phyloP scores from a whole-genome alignment of 169 alveolate genomes.

The Plasmodium malariae region DNA sequence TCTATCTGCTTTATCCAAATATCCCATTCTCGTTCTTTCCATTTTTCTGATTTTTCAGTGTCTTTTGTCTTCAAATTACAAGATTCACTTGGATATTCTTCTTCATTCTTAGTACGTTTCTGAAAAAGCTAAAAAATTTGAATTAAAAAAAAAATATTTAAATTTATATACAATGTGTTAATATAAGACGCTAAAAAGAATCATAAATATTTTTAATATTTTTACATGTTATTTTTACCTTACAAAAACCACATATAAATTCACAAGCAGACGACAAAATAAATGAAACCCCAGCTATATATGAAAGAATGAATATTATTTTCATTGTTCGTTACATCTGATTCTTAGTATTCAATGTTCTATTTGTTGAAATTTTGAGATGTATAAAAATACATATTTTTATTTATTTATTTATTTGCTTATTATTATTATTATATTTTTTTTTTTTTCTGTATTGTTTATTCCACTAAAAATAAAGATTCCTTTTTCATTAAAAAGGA shows the following conservation, averaged over 20 bases:
- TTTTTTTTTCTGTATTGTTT: background rate
- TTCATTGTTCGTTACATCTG: background rate
- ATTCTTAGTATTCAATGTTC: background rate
- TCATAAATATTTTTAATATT: no score
- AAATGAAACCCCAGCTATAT: background rate
- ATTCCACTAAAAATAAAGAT: no score
- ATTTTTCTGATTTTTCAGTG: background rate
- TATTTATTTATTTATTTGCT: no score
- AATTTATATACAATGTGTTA: background rate
- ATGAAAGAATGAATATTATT: slow-evolving; percentile 12
- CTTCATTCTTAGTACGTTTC: background rate
- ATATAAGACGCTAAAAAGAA: no score
- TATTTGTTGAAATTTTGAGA: background rate
- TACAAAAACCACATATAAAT: background rate
- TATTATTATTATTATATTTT: no score
- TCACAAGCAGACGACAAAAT: slow-evolving; percentile 17
- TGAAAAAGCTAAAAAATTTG: background rate
- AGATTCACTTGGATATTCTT: background rate
- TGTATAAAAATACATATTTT: background rate
- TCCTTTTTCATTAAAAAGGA: slow-evolving; percentile 1
- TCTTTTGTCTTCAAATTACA: background rate
- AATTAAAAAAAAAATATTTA: background rate
- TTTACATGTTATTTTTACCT: no score
- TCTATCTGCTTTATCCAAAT: background rate
- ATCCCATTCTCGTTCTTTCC: slow-evolving; percentile 13